These are phyloP conservation scores for Arthrobotrys entomopaga DNA, from an alignment of 2,329 filamentous ascomycete species.

Conservation along the genomic window DNA sequence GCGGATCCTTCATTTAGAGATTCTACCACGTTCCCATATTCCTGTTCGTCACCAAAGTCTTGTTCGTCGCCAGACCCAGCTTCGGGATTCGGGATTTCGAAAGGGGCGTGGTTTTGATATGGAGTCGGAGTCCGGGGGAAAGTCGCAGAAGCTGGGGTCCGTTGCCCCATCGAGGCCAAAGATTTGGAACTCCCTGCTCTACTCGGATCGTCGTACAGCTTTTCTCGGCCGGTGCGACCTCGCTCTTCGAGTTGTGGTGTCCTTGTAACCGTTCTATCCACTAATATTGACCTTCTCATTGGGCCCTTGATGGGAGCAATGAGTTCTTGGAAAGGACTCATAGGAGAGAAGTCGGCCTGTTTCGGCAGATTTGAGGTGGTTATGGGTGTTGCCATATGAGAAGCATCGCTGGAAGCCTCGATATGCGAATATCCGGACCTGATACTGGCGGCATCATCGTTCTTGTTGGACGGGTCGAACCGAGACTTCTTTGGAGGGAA, in stretches of 20 bases:
- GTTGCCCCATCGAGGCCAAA: conserved; percentile 39
- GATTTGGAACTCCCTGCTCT: conserved; percentile 45
- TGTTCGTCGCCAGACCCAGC: conserved; percentile 34
- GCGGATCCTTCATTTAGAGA: conserved; percentile 48
- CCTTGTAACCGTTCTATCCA: conserved; percentile 27
- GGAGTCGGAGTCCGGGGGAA: conserved; percentile 33
- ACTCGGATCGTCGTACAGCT: conserved; percentile 37
- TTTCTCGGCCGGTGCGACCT: conserved; percentile 20
- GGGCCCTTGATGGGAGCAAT: conserved; percentile 52
- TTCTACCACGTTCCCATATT: conserved; percentile 39
- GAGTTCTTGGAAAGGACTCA: conserved; percentile 52
- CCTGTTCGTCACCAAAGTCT: conserved; percentile 36
- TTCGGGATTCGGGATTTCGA: conserved; percentile 39
- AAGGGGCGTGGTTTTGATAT: conserved; percentile 37
- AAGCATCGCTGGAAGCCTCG: conserved; percentile 36
- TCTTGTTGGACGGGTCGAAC: conserved; percentile 30
- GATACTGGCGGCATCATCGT: conserved; percentile 51
- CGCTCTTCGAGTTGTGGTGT: conserved; percentile 49
- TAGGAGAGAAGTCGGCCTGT: conserved; percentile 22
- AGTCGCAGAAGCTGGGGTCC: conserved; percentile 41
- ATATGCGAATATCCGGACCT: conserved; percentile 51
- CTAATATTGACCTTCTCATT: conserved; percentile 28
- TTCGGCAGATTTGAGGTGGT: conserved; percentile 21
- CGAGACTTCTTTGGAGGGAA: conserved; percentile 27
- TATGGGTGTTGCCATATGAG: conserved; percentile 34